A percentile compares a stretch with the other conserved stretches of the same genome.
Evolutionary conservation across 495 filamentous ascomycete species (phyloP).

Genomic region (Trichoderma erinaceum): DNA sequence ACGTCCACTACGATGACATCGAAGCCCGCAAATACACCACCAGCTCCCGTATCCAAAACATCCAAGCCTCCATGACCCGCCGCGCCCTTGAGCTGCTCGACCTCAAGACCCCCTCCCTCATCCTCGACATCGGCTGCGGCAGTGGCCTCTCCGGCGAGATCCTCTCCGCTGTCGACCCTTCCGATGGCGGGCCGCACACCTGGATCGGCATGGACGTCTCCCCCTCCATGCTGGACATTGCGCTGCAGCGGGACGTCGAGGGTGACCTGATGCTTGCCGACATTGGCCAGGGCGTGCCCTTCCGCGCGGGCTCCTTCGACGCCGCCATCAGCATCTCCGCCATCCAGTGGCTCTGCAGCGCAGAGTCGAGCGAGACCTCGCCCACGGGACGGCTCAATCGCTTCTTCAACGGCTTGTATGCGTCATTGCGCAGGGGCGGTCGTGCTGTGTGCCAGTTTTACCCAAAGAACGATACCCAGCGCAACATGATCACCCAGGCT

Average conservation of each 20-base stretch:
- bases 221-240: constrained; percentile 87
- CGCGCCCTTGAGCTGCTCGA: constrained; percentile 86
- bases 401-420: constrained; percentile 92
- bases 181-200: constrained; percentile 76
- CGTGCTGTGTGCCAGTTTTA: constrained; percentile 96
- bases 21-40: constrained; percentile 98
- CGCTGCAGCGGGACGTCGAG: constrained; percentile 83
- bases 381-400: constrained; percentile 66
- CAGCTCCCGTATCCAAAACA: constrained; percentile 85
- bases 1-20: constrained; percentile 93
- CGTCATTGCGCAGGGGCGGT: constrained; percentile 74
- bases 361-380: constrained; percentile 76
- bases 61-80: constrained; percentile 89
- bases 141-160: constrained; percentile 93
- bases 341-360: constrained; percentile 97
- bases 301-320: constrained; percentile 88
- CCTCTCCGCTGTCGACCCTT: constrained; percentile 56
- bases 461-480: constrained; percentile 88
- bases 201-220: constrained; percentile 96
- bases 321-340: constrained; percentile 91
- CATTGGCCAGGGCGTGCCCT: constrained; percentile 91
- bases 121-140: constrained; percentile 94
- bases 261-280: constrained; percentile 90
- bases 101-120: constrained; percentile 71
- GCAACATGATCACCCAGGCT: constrained; percentile 80